Evolutionary conservation across 2,329 filamentous ascomycete genomes (phyloP).

Genomic region (Beauveria sp.): DNA sequence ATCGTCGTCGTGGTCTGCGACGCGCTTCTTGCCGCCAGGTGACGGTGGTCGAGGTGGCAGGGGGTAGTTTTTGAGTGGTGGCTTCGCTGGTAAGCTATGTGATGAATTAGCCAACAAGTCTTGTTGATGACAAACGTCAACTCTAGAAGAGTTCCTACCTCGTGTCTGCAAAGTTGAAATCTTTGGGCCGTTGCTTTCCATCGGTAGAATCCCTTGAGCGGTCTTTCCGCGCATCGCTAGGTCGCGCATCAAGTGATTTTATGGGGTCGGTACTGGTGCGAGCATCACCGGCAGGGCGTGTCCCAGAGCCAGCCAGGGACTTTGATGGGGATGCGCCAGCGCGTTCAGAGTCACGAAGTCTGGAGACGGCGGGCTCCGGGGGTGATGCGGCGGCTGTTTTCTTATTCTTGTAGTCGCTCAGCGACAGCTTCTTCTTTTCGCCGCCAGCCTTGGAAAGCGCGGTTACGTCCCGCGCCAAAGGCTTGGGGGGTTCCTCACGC

Average conservation of each 20-base stretch:
- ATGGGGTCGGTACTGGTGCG: neutral
- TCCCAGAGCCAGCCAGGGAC: slow-evolving; percentile 8
- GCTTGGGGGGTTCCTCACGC: slow-evolving; percentile 41
- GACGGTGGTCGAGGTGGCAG: slow-evolving; percentile 31
- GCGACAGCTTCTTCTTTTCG: slow-evolving; percentile 49
- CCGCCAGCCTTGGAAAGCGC: slow-evolving; percentile 33
- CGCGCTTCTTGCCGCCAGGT: slow-evolving; percentile 41
- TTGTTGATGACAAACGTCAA: neutral
- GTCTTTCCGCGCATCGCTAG: slow-evolving; percentile 16
- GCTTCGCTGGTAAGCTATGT: slow-evolving; percentile 29
- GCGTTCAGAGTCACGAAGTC: slow-evolving; percentile 26
- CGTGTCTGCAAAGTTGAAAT: slow-evolving; percentile 22
- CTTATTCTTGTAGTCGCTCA: slow-evolving; percentile 54
- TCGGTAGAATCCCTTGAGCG: slow-evolving; percentile 19
- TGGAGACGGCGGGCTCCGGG: slow-evolving; percentile 25
- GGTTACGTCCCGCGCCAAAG: slow-evolving; percentile 27
- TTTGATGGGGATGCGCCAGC: slow-evolving; percentile 15
- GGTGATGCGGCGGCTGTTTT: slow-evolving; percentile 31
- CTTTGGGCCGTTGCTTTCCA: slow-evolving; percentile 23
- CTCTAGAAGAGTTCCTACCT: slow-evolving; percentile 16
- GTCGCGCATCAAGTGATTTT: slow-evolving; percentile 13
- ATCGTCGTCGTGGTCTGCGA: slow-evolving; percentile 36
- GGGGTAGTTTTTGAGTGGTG: slow-evolving; percentile 22
- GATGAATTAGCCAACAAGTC: neutral
- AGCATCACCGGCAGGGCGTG: slow-evolving; percentile 4